Evolutionary conservation across 805 yeast genomes (phyloP), one percentile per base, ranked within the genome.

Genomic region (Lachancea sp.): DNA sequence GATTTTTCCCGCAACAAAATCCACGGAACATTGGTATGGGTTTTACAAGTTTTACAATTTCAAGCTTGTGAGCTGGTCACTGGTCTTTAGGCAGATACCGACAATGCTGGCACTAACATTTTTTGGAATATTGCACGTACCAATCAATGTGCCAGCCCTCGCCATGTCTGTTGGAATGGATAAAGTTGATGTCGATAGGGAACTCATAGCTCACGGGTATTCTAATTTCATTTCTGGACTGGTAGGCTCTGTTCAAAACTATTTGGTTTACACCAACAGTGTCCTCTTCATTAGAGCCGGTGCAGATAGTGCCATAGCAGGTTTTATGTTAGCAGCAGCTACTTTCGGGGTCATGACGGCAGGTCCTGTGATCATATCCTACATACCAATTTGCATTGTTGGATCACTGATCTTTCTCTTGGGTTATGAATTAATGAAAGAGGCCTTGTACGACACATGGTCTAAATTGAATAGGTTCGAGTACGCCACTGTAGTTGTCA

Each of bases 111-210:
- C 98, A 0, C 69, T 92, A 48, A 89, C 97, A 0, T 92, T 92
- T 58, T 92, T 92, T 55, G 98, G 98, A 9, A 83, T 92, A 29
- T 66, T 92, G 41, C 98, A 92, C 54, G 98, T 92, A 8, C 98
- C 98, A 3, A 92, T 92, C 45, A 92, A 92, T 58, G 97, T 92
- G 11, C 98, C 98, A 1, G 97, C 98, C 0, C 70, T 92, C 34
- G 97, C 97, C 0, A 92, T 89, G 13, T 83, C 95, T 5, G 74
- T 86, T 1, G 85, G 86, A 3, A 81, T 84, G 74, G 92, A 84
- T 60, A 65, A 71, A 34, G 77, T 84, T 49, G 95, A 89, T 58
- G 95, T 92, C 29, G 95, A 92, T 61, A 72, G 89, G 43, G 98
- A 92, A 63, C 72, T 92, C 43, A 81, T 90, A 23, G 97, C 97